phyloP scores from a whole-genome alignment of 2,329 filamentous ascomycete species.

The Xylariaceae sp. region DNA sequence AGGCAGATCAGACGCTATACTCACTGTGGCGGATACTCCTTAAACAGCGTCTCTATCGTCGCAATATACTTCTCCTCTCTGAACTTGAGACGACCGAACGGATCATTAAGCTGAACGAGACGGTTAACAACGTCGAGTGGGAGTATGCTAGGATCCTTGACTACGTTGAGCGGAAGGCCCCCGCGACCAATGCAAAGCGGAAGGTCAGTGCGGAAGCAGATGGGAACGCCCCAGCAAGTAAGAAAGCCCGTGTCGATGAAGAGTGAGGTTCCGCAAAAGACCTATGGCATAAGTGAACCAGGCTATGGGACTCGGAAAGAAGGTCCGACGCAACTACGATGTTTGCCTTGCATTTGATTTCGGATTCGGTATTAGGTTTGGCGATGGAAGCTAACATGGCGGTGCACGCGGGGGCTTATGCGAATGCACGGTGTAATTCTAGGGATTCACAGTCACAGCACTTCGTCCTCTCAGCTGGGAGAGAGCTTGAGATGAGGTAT shows the following conservation, averaged over 20 bases:
- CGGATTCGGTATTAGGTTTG: neutral
- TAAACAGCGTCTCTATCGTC: constrained; percentile 72
- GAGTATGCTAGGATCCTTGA: constrained; percentile 66
- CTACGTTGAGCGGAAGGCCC: constrained; percentile 25
- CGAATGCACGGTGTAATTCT: constrained; percentile 4
- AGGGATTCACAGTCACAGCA: neutral
- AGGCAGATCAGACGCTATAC: constrained; percentile 58
- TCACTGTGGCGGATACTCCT: constrained; percentile 68
- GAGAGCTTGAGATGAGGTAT: neutral
- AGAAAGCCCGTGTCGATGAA: constrained; percentile 44
- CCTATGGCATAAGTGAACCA: neutral
- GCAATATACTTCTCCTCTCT: constrained; percentile 67
- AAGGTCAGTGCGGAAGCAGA: constrained; percentile 37
- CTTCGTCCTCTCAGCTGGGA: neutral
- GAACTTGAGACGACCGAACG: constrained; percentile 66
- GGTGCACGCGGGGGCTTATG: neutral
- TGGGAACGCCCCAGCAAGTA: constrained; percentile 33
- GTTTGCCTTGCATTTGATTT: constrained; percentile 28
- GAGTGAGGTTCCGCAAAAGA: constrained; percentile 2
- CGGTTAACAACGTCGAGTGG: constrained; percentile 62
- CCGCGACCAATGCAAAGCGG: constrained; percentile 41
- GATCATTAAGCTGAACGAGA: constrained; percentile 67
- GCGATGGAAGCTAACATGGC: neutral
- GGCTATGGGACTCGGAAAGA: constrained; percentile 3
- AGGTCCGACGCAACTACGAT: constrained; percentile 18